phyloP scores from a whole-genome alignment of 2,329 filamentous ascomycete genomes.

The Elsinoe ampelina region DNA sequence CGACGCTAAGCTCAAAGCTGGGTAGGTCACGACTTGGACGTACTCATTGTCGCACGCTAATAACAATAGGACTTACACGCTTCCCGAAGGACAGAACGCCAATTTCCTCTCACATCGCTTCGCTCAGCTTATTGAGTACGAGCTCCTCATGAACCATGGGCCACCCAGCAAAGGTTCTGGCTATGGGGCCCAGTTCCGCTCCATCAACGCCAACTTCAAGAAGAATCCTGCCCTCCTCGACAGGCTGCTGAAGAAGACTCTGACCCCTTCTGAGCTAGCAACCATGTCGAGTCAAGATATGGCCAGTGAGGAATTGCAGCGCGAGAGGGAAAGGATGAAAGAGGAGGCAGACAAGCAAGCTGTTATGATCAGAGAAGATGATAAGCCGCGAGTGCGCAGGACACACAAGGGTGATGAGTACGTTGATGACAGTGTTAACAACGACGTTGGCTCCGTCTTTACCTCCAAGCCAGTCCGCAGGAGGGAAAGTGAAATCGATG shows the following conservation, averaged over 20 bases:
- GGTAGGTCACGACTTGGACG: slow-evolving; percentile 24
- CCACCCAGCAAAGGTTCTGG: slow-evolving; percentile 39
- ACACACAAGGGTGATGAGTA: slow-evolving; percentile 95
- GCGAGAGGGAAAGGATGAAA: slow-evolving; percentile 65
- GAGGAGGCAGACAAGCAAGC: slow-evolving; percentile 73
- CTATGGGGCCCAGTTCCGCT: slow-evolving; percentile 59
- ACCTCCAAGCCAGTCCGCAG: slow-evolving; percentile 38
- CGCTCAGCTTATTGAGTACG: slow-evolving; percentile 71
- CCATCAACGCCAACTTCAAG: slow-evolving; percentile 79
- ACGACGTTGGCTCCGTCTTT: slow-evolving; percentile 35
- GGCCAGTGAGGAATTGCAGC: slow-evolving; percentile 80
- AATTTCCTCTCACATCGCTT: slow-evolving; percentile 59
- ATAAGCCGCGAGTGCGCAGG: slow-evolving; percentile 68
- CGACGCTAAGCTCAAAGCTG: slow-evolving; percentile 55
- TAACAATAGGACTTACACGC: slow-evolving; percentile 37
- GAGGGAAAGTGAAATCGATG: slow-evolving; percentile 29
- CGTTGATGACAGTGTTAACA: slow-evolving; percentile 52
- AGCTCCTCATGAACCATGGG: slow-evolving; percentile 47
- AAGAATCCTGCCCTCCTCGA: slow-evolving; percentile 71
- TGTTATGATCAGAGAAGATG: slow-evolving; percentile 63
- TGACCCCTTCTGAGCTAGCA: slow-evolving; percentile 69
- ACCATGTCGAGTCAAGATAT: slow-evolving; percentile 85
- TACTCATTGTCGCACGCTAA: background rate
- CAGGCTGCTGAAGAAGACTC: slow-evolving; percentile 60
- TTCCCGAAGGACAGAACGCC: slow-evolving; percentile 55